Percentiles rank a stretch among this genome's conserved stretches.
phyloP scores from a whole-genome alignment of 306 rosid species.

The Castanospermum australe region DNA sequence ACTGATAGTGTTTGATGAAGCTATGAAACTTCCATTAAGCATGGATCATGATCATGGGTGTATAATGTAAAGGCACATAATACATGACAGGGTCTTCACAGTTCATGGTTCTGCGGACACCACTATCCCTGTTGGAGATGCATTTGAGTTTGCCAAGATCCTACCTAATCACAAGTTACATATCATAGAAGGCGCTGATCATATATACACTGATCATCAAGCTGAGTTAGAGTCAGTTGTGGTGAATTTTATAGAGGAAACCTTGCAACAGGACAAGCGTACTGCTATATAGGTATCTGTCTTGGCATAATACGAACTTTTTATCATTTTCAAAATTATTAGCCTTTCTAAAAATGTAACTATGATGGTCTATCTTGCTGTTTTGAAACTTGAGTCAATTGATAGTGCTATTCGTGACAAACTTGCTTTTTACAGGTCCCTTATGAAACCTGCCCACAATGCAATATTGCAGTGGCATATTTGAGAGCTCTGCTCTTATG shows the following conservation, averaged over 20 bases:
- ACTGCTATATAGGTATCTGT: slow-evolving; percentile 29
- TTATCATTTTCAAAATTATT: not conserved
- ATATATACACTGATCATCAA: slow-evolving; percentile 52
- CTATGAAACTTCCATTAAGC: not conserved
- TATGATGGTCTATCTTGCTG: not conserved
- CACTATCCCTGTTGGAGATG: slow-evolving; percentile 56
- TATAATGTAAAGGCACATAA: not conserved
- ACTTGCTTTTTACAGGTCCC: slow-evolving; percentile 7
- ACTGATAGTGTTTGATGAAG: not conserved
- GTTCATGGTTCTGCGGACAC: slow-evolving; percentile 68
- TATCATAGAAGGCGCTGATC: slow-evolving; percentile 65
- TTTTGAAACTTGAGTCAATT: not conserved
- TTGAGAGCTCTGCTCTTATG: slow-evolving; percentile 7
- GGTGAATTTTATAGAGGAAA: slow-evolving; percentile 45
- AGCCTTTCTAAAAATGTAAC: not conserved
- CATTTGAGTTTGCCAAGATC: slow-evolving; percentile 66
- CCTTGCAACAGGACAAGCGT: slow-evolving; percentile 38
- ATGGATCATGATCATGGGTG: no score
- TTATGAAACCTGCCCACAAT: not conserved
- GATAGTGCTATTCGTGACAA: not conserved
- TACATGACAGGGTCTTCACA: slow-evolving; percentile 60
- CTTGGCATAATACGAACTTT: not conserved
- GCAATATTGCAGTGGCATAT: not conserved
- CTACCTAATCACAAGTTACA: slow-evolving; percentile 72
- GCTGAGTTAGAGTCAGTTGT: slow-evolving; percentile 51